Base-by-base conservation (phyloP, 2,329 filamentous ascomycete genomes). In the Diatrype stigma region DNA sequence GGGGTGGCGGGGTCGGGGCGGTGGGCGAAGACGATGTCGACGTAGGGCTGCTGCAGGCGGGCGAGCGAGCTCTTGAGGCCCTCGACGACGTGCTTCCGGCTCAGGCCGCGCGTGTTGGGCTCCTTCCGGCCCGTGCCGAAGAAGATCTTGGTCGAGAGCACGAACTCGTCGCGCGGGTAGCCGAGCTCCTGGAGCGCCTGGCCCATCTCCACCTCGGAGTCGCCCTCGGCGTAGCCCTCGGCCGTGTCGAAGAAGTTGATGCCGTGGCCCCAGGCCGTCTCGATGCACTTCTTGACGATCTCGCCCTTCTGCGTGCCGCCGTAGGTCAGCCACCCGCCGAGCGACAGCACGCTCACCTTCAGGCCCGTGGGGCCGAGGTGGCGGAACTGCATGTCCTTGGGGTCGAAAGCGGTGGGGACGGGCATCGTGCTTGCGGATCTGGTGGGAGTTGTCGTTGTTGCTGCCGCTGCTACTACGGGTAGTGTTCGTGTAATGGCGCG, bases 1-100 rank as follows among this genome's bases (percentile, higher is more conserved):
- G 80, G 79, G 2, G 80, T 82, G 49, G 73, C 73, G 19, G 70
- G 67, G 56, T 86, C 83, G 16, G 79, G 78, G 23, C 82, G 73
- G 66, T 86, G 82, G 3, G 82, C 81, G 49, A 84, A 80, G 35
- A 85, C 76, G 42, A 86, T 71, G 63, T 86, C 83, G 49, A 86
- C 83, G 61, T 89, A 89, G n/a, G 79, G 77, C 49, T 81, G 75
- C 61, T 84, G 75, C 47, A 88, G 73, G 26, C 84, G 74, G 57
- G 74, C 69, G n/a, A 84, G 67, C 2, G 74, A 81, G 63, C 71
- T 73, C 70, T 83, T 80, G 48, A 83, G 68, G 30, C 81, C 81
- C 67, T 85, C 77, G 51, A 79, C 68, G 48, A 80, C 64, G 60
- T 79, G 76, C 65, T 80, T 80, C 17, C 75, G 67, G 38, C 70